Conservation (phyloP, 1,139 yeast species). For the Kazachstania sp. region DNA sequence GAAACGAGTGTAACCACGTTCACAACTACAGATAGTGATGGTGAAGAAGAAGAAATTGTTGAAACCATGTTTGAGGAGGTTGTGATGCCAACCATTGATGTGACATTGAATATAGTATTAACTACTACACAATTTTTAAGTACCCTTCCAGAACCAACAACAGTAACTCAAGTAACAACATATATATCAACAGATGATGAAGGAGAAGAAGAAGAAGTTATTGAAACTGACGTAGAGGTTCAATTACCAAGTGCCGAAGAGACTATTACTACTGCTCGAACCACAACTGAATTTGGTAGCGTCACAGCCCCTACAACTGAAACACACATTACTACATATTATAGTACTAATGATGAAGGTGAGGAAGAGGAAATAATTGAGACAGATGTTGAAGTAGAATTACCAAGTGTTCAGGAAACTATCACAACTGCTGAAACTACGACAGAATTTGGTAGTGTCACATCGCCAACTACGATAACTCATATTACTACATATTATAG, state of each 20-base stretch:
- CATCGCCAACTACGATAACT: neutral
- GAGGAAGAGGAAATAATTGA: neutral
- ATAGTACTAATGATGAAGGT: neutral
- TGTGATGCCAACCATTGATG: neutral
- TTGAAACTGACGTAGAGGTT: slow-evolving; percentile 1
- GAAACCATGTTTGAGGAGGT: neutral
- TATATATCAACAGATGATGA: neutral
- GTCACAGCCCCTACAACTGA: neutral
- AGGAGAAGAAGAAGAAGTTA: neutral
- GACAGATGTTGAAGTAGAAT: neutral
- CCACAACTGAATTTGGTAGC: neutral
- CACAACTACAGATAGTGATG: neutral
- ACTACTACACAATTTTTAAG: neutral
- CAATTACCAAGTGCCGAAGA: neutral
- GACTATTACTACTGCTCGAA: neutral
- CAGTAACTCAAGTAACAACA: neutral
- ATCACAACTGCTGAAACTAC: neutral
- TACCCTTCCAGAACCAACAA: neutral
- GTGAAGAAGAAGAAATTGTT: neutral
- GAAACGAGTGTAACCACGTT: neutral
- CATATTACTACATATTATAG: neutral
- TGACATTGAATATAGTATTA: neutral
- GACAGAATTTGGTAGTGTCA: neutral
- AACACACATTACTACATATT: neutral
- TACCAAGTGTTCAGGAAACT: neutral